These are phyloP conservation scores for Coemansia reversa DNA, from an alignment of 192 early-diverging fungal species.

Conservation along the genomic window DNA sequence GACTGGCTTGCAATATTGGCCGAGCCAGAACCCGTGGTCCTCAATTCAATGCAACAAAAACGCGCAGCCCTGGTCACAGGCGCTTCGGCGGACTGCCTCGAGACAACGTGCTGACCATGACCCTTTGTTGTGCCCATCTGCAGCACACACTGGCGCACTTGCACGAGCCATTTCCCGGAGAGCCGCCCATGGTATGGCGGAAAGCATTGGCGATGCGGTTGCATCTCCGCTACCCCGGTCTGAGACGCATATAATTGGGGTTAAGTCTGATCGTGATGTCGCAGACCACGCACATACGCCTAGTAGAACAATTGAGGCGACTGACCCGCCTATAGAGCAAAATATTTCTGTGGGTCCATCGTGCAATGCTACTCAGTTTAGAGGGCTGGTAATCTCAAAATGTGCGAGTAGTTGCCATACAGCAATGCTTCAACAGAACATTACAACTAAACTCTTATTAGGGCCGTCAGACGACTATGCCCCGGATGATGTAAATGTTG, in stretches of 20 bases:
- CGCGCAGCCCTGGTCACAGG: constrained; percentile 1
- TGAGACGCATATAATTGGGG: constrained; percentile 33
- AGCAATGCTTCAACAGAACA: too few relatives aligned
- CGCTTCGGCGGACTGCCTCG: constrained; percentile 15
- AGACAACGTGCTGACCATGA: constrained; percentile 27
- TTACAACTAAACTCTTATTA: too few relatives aligned
- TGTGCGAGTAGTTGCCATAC: background rate
- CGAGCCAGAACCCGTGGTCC: constrained; percentile 24
- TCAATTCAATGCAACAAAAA: background rate
- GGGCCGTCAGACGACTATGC: too few relatives aligned
- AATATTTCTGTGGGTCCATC: background rate
- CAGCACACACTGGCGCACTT: constrained; percentile 11
- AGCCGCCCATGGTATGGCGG: constrained; percentile 21
- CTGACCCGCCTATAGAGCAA: background rate
- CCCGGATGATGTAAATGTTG: too few relatives aligned
- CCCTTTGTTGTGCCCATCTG: constrained; percentile 40
- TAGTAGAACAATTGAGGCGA: background rate
- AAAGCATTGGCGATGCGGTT: constrained; percentile 42
- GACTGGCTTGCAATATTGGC: background rate
- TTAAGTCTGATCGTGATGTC: constrained; percentile 28
- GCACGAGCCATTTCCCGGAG: constrained; percentile 14
- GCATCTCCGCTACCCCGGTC: constrained; percentile 40
- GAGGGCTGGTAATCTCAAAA: constrained; percentile 10
- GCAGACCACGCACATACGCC: constrained; percentile 1
- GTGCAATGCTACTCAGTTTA: background rate